These are phyloP conservation scores for Aspergillus ochraceoroseus DNA, from an alignment of 2,329 filamentous ascomycete genomes.

Conservation along the genomic window DNA sequence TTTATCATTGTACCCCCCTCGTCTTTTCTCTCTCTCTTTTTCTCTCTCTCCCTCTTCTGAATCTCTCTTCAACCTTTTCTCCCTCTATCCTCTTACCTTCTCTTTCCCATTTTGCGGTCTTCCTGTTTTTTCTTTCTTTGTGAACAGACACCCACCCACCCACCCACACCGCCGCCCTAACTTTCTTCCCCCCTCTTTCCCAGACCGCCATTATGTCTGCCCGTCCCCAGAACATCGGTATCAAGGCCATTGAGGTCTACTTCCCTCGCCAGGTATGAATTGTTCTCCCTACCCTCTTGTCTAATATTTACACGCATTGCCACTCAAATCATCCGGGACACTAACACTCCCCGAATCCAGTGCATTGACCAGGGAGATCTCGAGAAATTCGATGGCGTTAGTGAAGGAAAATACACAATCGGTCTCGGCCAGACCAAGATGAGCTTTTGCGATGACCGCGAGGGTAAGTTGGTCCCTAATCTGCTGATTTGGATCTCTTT, in stretches of 20 bases:
- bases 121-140: constrained; percentile 6
- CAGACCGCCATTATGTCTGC: constrained; percentile 56
- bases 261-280: constrained; percentile 75
- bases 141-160: no score
- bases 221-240: constrained; percentile 81
- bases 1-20: no score
- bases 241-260: constrained; percentile 89
- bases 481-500: neutral
- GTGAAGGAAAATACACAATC: constrained; percentile 81
- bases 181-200: constrained; percentile 9
- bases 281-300: neutral
- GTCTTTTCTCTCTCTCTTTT: no score
- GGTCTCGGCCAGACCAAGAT: constrained; percentile 87
- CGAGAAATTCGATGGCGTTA: constrained; percentile 80
- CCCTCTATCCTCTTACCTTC: neutral
- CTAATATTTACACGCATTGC: neutral
- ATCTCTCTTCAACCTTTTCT: no score
- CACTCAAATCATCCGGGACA: constrained; percentile 2
- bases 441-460: constrained; percentile 85
- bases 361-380: constrained; percentile 80
- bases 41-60: no score
- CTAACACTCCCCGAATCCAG: constrained; percentile 42
- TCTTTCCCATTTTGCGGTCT: neutral
- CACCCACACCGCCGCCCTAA: constrained; percentile 11
- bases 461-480: constrained; percentile 54